A percentile compares a stretch with the other conserved stretches of the same genome.
These are phyloP conservation scores for Diplogelasinospora grovesii DNA, from an alignment of 495 filamentous ascomycete genomes.

Conservation along the genomic window DNA sequence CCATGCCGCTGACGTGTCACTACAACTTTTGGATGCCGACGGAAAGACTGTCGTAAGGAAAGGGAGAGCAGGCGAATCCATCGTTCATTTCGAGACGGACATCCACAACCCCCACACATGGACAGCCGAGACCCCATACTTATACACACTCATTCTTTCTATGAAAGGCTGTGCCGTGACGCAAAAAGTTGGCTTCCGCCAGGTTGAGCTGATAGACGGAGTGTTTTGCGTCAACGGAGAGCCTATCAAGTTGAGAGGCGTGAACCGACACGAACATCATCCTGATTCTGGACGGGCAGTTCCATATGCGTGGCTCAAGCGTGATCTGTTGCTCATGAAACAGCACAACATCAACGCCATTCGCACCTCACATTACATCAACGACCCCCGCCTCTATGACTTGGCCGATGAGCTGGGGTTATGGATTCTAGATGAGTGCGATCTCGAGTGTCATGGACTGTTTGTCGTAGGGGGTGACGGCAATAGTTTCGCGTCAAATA, in stretches of 20 bases:
- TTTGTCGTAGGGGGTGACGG: constrained; percentile 42
- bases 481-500: constrained; percentile 51
- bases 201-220: constrained; percentile 48
- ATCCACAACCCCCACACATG: constrained; percentile 50
- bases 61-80: constrained; percentile 9
- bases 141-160: constrained; percentile 46
- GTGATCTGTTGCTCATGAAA: constrained; percentile 62
- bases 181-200: constrained; percentile 57
- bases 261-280: constrained; percentile 66
- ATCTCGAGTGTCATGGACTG: constrained; percentile 69
- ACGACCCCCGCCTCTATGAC: constrained; percentile 54
- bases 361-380: constrained; percentile 59
- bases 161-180: constrained; percentile 31
- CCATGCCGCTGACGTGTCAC: constrained; percentile 16
- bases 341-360: constrained; percentile 62
- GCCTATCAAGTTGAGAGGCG: constrained; percentile 54
- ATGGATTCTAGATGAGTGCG: constrained; percentile 66
- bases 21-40: constrained; percentile 31
- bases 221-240: constrained; percentile 56
- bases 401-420: constrained; percentile 63
- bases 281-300: constrained; percentile 54
- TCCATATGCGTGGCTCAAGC: constrained; percentile 44
- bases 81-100: constrained; percentile 19
- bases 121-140: constrained; percentile 63
- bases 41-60: constrained; percentile 18